phyloP scores from a whole-genome alignment of 1,139 yeast species.

The Blastobotrys apis region DNA sequence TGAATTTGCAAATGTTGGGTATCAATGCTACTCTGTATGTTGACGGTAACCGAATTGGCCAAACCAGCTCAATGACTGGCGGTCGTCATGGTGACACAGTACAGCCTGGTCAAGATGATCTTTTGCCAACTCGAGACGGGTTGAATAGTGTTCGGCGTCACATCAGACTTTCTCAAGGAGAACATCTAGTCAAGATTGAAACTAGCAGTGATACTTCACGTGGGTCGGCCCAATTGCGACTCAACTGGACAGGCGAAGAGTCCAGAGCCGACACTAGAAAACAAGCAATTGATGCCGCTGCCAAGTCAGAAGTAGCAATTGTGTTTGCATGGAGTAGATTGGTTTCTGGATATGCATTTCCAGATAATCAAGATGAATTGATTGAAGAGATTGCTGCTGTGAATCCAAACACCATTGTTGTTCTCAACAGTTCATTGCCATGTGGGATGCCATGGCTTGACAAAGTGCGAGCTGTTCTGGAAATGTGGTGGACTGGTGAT shows the following conservation, averaged over 20 bases:
- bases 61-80: not conserved
- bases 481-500: constrained; percentile 56
- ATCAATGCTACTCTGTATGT: not conserved
- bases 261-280: not conserved
- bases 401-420: not conserved
- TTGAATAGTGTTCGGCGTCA: not conserved
- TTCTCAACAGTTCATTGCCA: not conserved
- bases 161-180: not conserved
- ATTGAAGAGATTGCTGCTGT: not conserved
- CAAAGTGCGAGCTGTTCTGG: constrained; percentile 53
- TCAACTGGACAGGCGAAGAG: not conserved
- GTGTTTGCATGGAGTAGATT: not conserved
- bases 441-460: constrained; percentile 28
- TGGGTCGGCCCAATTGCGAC: not conserved
- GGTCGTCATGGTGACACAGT: not conserved
- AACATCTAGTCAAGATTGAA: not conserved
- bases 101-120: not conserved
- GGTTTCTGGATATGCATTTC: not conserved
- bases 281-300: not conserved
- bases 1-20: not conserved
- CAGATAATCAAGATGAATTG: not conserved
- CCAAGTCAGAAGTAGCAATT: not conserved
- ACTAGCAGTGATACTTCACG: not conserved
- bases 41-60: not conserved
- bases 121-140: not conserved